Evolutionary conservation across 768 basidiomycete genomes (phyloP).

Genomic region (Rhizopogon vesiculosus): DNA sequence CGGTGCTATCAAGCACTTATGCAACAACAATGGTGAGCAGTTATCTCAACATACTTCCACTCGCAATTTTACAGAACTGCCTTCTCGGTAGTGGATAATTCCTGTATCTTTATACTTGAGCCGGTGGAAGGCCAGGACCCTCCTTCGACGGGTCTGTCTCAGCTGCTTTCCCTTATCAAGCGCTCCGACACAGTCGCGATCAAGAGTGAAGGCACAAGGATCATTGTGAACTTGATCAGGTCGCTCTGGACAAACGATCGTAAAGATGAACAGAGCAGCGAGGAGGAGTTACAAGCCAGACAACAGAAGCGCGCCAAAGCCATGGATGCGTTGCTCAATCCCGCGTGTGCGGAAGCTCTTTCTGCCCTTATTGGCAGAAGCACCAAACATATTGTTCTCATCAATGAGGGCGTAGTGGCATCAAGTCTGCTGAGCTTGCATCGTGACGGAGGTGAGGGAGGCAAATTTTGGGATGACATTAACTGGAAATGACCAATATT

Average conservation of each 20-base stretch:
- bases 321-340: conserved; percentile 45
- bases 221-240: conserved; percentile 82
- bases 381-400: conserved; percentile 74
- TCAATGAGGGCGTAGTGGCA: conserved; percentile 87
- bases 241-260: conserved; percentile 63
- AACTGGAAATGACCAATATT: not conserved
- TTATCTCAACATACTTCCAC: conserved; percentile 26
- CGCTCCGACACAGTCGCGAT: conserved; percentile 80
- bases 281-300: conserved; percentile 33
- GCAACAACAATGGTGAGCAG: conserved; percentile 62
- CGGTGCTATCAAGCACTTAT: conserved; percentile 86
- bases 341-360: conserved; percentile 57
- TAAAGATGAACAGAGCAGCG: conserved; percentile 19
- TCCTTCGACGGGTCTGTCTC: conserved; percentile 50
- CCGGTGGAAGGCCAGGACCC: conserved; percentile 28
- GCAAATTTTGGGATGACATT: not conserved
- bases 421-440: conserved; percentile 72
- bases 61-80: conserved; percentile 30
- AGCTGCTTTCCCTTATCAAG: conserved; percentile 68
- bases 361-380: conserved; percentile 71
- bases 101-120: conserved; percentile 43
- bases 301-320: conserved; percentile 50
- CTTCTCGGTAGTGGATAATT: conserved; percentile 35
- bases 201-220: conserved; percentile 86
- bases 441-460: conserved; percentile 54